Percentiles rank a stretch among this genome's conserved stretches.
Evolutionary conservation across 306 rosid genomes (phyloP).

Genomic region (Quillaja saponaria): DNA sequence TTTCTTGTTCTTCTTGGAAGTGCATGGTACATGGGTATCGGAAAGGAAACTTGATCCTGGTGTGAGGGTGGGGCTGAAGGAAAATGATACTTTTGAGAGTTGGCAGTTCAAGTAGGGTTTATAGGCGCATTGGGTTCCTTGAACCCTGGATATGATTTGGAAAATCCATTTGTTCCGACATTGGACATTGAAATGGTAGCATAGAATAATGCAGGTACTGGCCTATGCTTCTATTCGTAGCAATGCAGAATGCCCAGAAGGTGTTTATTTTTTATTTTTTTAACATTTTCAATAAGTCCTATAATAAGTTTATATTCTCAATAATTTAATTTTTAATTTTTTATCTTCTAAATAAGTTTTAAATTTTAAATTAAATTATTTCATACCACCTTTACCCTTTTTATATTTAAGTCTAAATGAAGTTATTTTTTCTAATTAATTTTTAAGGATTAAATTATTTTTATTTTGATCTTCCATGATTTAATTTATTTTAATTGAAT

Average conservation of each 20-base stretch:
- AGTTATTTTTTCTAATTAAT: too few relatives aligned
- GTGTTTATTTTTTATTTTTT: neutral
- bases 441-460: too few relatives aligned
- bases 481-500: too few relatives aligned
- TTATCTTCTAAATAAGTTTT: too few relatives aligned
- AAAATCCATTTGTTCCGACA: slow-evolving; percentile 36
- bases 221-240: too few relatives aligned
- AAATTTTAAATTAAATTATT: too few relatives aligned
- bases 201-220: slow-evolving; percentile 18
- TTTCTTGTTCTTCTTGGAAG: slow-evolving; percentile 41
- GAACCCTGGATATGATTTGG: slow-evolving; percentile 55
- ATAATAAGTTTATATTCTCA: too few relatives aligned
- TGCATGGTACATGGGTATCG: slow-evolving; percentile 80
- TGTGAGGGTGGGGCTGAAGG: slow-evolving; percentile 47
- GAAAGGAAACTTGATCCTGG: slow-evolving; percentile 62
- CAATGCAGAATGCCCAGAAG: slow-evolving; percentile 38
- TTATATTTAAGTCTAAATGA: too few relatives aligned
- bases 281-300: too few relatives aligned
- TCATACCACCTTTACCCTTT: too few relatives aligned
- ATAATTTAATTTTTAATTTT: too few relatives aligned
- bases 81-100: slow-evolving; percentile 66
- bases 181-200: neutral
- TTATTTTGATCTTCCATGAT: too few relatives aligned
- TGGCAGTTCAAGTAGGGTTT: slow-evolving; percentile 71
- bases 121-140: slow-evolving; percentile 66